Evolutionary conservation across 1,139 yeast genomes (phyloP).

Genomic region (Sugiyamaella neomexicana): DNA sequence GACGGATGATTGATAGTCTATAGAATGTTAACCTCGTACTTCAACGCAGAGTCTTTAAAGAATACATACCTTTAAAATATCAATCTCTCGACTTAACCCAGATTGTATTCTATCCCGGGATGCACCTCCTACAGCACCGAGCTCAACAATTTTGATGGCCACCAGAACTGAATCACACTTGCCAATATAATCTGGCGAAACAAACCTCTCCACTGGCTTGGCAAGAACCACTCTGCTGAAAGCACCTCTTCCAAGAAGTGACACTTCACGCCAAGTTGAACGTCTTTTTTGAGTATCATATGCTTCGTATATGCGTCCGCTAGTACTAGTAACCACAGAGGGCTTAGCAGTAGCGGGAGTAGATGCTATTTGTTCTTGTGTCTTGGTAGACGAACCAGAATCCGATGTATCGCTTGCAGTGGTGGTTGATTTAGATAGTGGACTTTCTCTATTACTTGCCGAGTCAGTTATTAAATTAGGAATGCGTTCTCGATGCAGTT

Average conservation of each 20-base stretch:
- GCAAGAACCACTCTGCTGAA: slow-evolving; percentile 44
- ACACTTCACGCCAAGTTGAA: slow-evolving; percentile 40
- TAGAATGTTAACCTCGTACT: neutral
- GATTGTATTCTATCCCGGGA: slow-evolving; percentile 59
- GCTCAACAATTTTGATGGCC: slow-evolving; percentile 37
- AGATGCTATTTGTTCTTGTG: neutral
- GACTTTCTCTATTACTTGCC: neutral
- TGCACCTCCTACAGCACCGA: slow-evolving; percentile 31
- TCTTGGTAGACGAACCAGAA: neutral
- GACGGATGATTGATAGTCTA: slow-evolving; percentile 45
- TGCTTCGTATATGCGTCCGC: slow-evolving; percentile 32
- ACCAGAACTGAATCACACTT: slow-evolving; percentile 35
- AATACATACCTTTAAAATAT: slow-evolving; percentile 47
- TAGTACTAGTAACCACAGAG: neutral
- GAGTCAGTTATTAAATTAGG: slow-evolving; percentile 4
- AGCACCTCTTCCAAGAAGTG: slow-evolving; percentile 44
- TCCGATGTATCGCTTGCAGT: neutral
- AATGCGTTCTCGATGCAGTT: slow-evolving; percentile 17
- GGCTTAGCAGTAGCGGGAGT: neutral
- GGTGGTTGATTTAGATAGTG: slow-evolving; percentile 3
- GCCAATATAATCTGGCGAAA: slow-evolving; percentile 46
- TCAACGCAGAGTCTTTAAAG: neutral
- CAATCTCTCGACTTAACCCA: slow-evolving; percentile 73
- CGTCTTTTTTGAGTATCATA: slow-evolving; percentile 29
- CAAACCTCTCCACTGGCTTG: slow-evolving; percentile 33